phyloP scores from a whole-genome alignment of 169 alveolate genomes.

The Theileria luwenshuni region DNA sequence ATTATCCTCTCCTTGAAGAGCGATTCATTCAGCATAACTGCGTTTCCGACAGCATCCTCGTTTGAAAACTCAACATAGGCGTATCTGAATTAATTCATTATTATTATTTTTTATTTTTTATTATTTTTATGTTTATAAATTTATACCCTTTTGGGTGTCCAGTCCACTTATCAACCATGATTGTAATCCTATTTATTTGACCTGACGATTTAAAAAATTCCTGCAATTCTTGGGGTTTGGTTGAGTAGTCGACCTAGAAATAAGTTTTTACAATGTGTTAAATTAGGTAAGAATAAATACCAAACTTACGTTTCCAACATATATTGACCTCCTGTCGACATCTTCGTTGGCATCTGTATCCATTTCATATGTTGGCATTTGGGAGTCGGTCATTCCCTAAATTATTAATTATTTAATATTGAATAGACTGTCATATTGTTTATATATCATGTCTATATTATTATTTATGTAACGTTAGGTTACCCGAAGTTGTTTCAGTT shows the following conservation, averaged over 20 bases:
- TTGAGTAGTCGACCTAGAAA: slow-evolving; percentile 87
- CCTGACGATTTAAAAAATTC: slow-evolving; percentile 91
- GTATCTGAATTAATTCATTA: slow-evolving; percentile 66
- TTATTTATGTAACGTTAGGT: neutral
- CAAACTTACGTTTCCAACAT: slow-evolving; percentile 76
- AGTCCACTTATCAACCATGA: slow-evolving; percentile 88
- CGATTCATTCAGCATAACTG: slow-evolving; percentile 85
- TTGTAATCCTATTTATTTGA: slow-evolving; percentile 86
- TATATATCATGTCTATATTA: neutral
- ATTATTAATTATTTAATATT: neutral
- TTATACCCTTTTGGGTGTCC: slow-evolving; percentile 90
- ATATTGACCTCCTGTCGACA: slow-evolving; percentile 75
- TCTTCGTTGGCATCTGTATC: slow-evolving; percentile 70
- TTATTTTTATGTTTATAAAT: neutral
- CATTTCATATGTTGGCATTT: slow-evolving; percentile 42
- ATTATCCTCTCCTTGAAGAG: slow-evolving; percentile 88
- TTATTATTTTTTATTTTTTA: neutral
- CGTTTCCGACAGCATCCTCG: slow-evolving; percentile 84
- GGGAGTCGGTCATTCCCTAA: slow-evolving; percentile 57
- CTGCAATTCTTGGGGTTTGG: slow-evolving; percentile 89
- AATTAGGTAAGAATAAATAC: neutral
- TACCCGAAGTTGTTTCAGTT: slow-evolving; percentile 61
- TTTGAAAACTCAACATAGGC: slow-evolving; percentile 90
- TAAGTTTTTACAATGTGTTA: no score
- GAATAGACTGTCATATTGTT: no score